phyloP scores from a whole-genome alignment of 2,329 filamentous ascomycete species.

The Metarhizium sp. region DNA sequence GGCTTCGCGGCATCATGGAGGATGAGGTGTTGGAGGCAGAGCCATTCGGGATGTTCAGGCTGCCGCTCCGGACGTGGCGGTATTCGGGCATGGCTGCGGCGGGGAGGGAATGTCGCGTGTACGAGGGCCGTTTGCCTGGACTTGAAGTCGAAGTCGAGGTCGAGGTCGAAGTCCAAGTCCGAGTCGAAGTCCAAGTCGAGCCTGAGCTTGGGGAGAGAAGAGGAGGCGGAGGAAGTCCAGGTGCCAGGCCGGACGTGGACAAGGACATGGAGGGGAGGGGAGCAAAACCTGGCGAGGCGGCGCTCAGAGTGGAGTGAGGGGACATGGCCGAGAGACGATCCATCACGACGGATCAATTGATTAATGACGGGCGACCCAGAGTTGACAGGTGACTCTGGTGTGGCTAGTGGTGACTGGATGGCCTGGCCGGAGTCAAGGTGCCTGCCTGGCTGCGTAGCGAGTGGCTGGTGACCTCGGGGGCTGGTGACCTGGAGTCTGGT shows the following conservation, averaged over 20 bases:
- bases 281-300: background rate
- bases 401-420: too few species aligned
- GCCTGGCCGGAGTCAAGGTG: too few species aligned
- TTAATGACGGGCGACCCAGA: background rate
- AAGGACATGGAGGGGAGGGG: background rate
- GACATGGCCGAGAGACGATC: conserved; percentile 5
- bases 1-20: conserved; percentile 41
- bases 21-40: conserved; percentile 13
- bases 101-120: conserved; percentile 7
- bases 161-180: background rate
- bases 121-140: conserved; percentile 2
- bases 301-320: conserved; percentile 5
- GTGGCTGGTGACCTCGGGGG: too few species aligned
- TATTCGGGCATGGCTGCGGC: conserved; percentile 36
- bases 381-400: background rate
- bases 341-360: background rate
- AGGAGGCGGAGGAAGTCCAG: conserved; percentile 5
- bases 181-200: background rate
- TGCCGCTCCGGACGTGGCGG: conserved; percentile 48
- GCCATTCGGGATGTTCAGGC: conserved; percentile 40
- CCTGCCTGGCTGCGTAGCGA: too few species aligned
- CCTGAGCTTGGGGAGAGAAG: background rate
- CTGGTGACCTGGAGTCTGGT: too few species aligned
- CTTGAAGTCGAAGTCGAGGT: background rate
- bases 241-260: background rate